Conservation (phyloP, 2,329 filamentous ascomycete genomes). For the Beauveria brongniartii region DNA sequence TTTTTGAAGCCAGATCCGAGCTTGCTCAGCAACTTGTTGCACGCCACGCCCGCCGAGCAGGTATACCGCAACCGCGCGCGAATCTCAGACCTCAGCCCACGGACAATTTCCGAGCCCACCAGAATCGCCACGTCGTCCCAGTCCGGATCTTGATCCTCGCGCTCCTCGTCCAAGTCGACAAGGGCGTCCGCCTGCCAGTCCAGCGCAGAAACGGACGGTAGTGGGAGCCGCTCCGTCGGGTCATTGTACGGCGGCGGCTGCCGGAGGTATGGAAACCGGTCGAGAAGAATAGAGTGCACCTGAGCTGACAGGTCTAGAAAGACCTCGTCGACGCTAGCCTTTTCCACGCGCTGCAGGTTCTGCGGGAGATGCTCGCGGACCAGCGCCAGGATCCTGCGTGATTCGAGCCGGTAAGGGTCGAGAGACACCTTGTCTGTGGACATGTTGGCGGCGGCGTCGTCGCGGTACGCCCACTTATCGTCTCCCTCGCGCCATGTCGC, state of each 20-base stretch:
- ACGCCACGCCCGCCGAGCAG: conserved; percentile 80
- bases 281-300: conserved; percentile 65
- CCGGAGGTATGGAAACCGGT: conserved; percentile 66
- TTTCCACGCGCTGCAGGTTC: conserved; percentile 69
- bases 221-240: conserved; percentile 60
- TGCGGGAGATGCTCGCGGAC: conserved; percentile 68
- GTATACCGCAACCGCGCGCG: conserved; percentile 72
- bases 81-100: conserved; percentile 62
- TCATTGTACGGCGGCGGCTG: conserved; percentile 66
- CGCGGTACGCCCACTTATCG: conserved; percentile 82
- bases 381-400: conserved; percentile 67
- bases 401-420: conserved; percentile 83
- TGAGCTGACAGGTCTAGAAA: conserved; percentile 88
- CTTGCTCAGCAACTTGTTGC: conserved; percentile 94
- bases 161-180: conserved; percentile 67
- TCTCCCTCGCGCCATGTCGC: conserved; percentile 92
- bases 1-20: conserved; percentile 87
- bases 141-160: conserved; percentile 75
- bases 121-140: conserved; percentile 92
- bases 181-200: conserved; percentile 82
- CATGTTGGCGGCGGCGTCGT: conserved; percentile 72
- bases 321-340: conserved; percentile 91
- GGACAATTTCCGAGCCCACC: conserved; percentile 82
- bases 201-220: conserved; percentile 59
- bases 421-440: conserved; percentile 87